phyloP scores from a whole-genome alignment of 371 early-diverging fungal genomes.

The Mortierella sp. region DNA sequence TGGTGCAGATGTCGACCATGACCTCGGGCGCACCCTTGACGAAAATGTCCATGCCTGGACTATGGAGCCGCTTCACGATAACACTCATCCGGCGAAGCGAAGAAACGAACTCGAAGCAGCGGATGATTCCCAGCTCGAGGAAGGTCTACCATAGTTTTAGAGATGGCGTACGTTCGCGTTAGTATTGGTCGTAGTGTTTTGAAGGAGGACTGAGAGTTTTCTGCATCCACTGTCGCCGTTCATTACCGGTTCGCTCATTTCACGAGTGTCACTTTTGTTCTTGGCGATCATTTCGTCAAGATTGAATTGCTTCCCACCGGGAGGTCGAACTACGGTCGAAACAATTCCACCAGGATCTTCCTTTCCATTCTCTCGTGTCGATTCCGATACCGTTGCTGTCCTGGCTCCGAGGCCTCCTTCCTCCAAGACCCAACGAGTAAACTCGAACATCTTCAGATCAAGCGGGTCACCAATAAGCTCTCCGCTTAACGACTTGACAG shows the following conservation, averaged over 20 bases:
- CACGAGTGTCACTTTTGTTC: slow-evolving; percentile 9
- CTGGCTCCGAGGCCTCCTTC: slow-evolving; percentile 71
- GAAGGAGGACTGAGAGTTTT: too few relatives aligned
- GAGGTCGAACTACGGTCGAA: slow-evolving; percentile 91
- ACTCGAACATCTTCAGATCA: slow-evolving; percentile 99
- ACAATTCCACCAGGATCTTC: slow-evolving; percentile 64
- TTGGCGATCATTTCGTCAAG: slow-evolving; percentile 48
- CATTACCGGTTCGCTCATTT: slow-evolving; percentile 19
- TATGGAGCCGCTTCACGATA: slow-evolving; percentile 78
- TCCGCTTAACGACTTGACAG: slow-evolving; percentile 90
- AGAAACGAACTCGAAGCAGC: slow-evolving; percentile 96
- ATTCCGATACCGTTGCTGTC: slow-evolving; percentile 15
- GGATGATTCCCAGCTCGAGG: slow-evolving; percentile 92
- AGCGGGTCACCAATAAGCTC: slow-evolving; percentile 97
- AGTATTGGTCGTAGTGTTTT: too few relatives aligned
- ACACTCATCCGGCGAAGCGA: slow-evolving; percentile 95
- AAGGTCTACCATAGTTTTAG: too few relatives aligned
- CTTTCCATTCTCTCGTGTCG: not conserved
- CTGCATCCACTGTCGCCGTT: too few relatives aligned
- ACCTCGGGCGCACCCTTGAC: slow-evolving; percentile 98
- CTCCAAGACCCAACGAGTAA: slow-evolving; percentile 91
- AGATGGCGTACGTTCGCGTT: too few relatives aligned
- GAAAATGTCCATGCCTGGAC: slow-evolving; percentile 83
- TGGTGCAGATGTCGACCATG: slow-evolving; percentile 85
- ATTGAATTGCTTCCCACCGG: slow-evolving; percentile 66